Base-by-base conservation (phyloP, 1,284 basidiomycete genomes). In the Porodaedalea pini region DNA sequence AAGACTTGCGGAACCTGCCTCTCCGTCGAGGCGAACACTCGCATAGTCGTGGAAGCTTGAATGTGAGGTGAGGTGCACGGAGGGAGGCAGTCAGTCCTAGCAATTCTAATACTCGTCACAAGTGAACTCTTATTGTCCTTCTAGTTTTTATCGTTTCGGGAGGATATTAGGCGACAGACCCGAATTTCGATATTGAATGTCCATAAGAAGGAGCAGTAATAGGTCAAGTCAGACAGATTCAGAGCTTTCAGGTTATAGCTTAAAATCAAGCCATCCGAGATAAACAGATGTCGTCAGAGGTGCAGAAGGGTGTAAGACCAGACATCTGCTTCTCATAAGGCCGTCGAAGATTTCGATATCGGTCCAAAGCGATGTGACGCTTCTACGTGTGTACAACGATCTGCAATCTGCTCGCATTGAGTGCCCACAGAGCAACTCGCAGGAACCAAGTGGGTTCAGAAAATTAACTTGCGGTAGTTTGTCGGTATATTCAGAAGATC, bases 381-480 rank as follows among this genome's bases (percentile, higher is more conserved):
- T 47, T 47, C 13, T 31, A 17, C 27, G 15, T 25, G 44, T 23
- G 44, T 10, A 45, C 7, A 25, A 47, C 5, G 1, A 6, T 47
- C 25, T 29, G 4, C 23, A 31, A 11, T 31, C 8, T 10, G 11
- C 15, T 47, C 15, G 10, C 45, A 23, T 15, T 45, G 44, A 44
- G 10, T n/a, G n/a, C 10, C 5, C 21, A 44, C 21, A 31, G 25
- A 31, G 23, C 31, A 7, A 31, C 11, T 17, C 44, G 25, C 25
- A 29, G 44, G 25, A 31, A 27, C 45, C 45, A 47, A 47, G 45
- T 29, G 45, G 25, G 31, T 17, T 23, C 8, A 23, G 15, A 13
- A 47, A 19, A 48, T 49, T 49, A 23, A 21, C n/a, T 56, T 34
- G 25, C 54, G 54, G 54, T 40, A 43, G 21, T 21, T 56, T 56